phyloP scores from a whole-genome alignment of 2,329 filamentous ascomycete species.

The Akanthomyces uredinophilus region DNA sequence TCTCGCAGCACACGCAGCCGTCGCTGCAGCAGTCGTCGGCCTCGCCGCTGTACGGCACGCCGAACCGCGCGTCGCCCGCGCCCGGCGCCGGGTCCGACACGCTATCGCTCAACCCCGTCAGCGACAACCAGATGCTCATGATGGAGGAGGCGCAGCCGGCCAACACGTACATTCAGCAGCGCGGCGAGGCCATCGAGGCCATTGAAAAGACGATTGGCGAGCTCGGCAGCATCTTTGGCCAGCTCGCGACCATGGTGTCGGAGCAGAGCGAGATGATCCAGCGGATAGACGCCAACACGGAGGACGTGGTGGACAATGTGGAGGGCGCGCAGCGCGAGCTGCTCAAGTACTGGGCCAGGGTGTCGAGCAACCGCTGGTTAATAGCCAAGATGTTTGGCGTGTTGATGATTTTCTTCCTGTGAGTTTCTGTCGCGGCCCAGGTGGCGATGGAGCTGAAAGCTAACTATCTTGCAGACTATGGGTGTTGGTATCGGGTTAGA shows the following conservation, averaged over 20 bases:
- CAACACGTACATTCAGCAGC: constrained; percentile 87
- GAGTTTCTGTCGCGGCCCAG: constrained; percentile 24
- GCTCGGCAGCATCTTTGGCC: constrained; percentile 83
- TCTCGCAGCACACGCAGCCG: constrained; percentile 69
- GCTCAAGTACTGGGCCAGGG: constrained; percentile 93
- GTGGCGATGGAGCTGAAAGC: neutral
- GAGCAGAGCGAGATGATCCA: constrained; percentile 98
- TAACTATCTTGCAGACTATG: constrained; percentile 28
- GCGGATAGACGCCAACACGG: constrained; percentile 92
- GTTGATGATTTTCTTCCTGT: constrained; percentile 88
- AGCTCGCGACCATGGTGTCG: constrained; percentile 92
- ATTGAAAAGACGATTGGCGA: constrained; percentile 95
- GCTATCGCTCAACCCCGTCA: constrained; percentile 73
- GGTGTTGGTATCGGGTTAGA: constrained; percentile 35
- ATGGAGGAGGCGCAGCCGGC: constrained; percentile 86
- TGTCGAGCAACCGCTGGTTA: constrained; percentile 92
- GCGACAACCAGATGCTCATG: constrained; percentile 80
- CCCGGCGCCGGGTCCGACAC: constrained; percentile 57
- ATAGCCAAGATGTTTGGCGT: constrained; percentile 77
- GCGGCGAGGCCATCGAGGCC: constrained; percentile 92
- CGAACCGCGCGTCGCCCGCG: constrained; percentile 60
- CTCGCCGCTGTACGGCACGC: constrained; percentile 81
- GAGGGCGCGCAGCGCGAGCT: constrained; percentile 90
- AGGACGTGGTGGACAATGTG: constrained; percentile 98
- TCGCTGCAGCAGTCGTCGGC: constrained; percentile 64